These are phyloP conservation scores for Cryphonectria parasitica DNA, from an alignment of 2,329 filamentous ascomycete genomes.

Conservation along the genomic window DNA sequence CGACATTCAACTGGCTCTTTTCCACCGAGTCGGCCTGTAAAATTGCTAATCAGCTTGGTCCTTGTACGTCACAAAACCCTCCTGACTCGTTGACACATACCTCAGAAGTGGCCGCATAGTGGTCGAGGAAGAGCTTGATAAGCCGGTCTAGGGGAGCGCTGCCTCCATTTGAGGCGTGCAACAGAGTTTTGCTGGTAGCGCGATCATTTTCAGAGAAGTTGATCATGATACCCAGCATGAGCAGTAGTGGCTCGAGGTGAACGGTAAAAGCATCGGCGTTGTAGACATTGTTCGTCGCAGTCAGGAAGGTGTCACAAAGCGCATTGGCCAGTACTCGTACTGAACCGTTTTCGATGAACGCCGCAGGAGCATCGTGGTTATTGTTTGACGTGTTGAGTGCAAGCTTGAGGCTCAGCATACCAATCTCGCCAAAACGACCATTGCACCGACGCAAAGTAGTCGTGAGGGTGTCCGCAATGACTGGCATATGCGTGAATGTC, in stretches of 20 bases:
- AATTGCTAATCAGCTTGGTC: slow-evolving; percentile 33
- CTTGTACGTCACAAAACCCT: not conserved
- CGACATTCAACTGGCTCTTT: slow-evolving; percentile 79
- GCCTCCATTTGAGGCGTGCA: slow-evolving; percentile 43
- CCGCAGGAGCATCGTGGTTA: slow-evolving; percentile 67
- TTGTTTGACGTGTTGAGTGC: slow-evolving; percentile 88
- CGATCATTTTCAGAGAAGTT: slow-evolving; percentile 83
- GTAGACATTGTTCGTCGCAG: slow-evolving; percentile 52
- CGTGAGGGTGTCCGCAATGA: slow-evolving; percentile 53
- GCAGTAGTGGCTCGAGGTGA: slow-evolving; percentile 71
- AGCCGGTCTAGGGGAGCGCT: slow-evolving; percentile 60
- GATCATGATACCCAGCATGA: slow-evolving; percentile 81
- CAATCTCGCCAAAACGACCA: slow-evolving; percentile 45
- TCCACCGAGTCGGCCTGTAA: slow-evolving; percentile 69
- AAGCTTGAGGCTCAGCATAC: slow-evolving; percentile 65
- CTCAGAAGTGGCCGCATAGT: slow-evolving; percentile 67
- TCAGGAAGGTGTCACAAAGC: slow-evolving; percentile 56
- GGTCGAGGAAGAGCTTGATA: slow-evolving; percentile 68
- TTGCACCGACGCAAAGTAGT: slow-evolving; percentile 42
- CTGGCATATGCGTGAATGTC: slow-evolving; percentile 55
- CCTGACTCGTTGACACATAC: slow-evolving; percentile 50
- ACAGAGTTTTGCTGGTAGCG: slow-evolving; percentile 56
- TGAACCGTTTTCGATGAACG: slow-evolving; percentile 66
- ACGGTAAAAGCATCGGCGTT: slow-evolving; percentile 53
- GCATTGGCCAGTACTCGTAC: slow-evolving; percentile 52